A percentile compares a stretch with the other conserved stretches of the same genome.
phyloP scores from a whole-genome alignment of 2,329 filamentous ascomycete species.

The Botrytis squamosa region DNA sequence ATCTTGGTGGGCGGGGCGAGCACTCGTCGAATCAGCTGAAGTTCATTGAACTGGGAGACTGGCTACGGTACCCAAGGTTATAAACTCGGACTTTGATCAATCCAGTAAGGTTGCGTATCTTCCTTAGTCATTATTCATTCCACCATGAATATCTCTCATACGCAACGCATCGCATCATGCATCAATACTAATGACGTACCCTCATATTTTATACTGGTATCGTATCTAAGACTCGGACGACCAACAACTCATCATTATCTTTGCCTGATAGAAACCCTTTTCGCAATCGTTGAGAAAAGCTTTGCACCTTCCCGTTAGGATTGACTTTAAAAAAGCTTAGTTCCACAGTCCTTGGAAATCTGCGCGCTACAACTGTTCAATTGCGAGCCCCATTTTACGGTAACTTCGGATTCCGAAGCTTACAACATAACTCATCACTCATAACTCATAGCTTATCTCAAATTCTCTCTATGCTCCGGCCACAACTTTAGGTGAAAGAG shows the following conservation, averaged over 20 bases:
- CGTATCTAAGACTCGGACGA: neutral
- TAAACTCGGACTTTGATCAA: neutral
- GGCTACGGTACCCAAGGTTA: neutral
- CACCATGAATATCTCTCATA: neutral
- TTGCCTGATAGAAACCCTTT: neutral
- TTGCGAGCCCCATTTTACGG: neutral
- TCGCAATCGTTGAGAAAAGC: neutral
- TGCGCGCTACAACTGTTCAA: neutral
- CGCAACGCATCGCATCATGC: neutral
- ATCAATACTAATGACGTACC: neutral
- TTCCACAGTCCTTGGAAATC: neutral
- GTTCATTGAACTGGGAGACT: neutral
- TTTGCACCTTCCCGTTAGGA: neutral
- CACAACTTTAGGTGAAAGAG: neutral
- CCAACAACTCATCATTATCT: neutral
- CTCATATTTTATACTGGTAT: neutral
- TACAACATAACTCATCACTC: too few relatives aligned
- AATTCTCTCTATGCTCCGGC: neutral
- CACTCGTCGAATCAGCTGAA: neutral
- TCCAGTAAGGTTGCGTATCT: neutral
- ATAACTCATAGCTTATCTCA: neutral
- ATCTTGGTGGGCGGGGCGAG: neutral
- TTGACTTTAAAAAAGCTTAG: neutral
- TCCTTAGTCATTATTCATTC: neutral
- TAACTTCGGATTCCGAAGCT: neutral